phyloP scores from a whole-genome alignment of 2,329 filamentous ascomycete genomes.

The Aspergillus candidus region DNA sequence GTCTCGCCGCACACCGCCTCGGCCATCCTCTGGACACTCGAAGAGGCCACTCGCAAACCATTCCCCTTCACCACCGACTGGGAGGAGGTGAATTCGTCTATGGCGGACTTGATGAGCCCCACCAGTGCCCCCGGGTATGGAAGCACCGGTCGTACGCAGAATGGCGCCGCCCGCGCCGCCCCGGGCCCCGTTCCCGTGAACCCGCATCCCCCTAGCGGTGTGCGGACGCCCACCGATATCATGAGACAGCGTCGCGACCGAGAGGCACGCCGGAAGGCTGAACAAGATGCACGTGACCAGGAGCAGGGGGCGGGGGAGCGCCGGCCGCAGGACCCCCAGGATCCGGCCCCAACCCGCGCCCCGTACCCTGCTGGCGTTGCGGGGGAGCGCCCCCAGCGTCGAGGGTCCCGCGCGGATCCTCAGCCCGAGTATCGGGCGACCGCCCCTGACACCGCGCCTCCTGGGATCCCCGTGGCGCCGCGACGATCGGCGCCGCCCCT shows the following conservation, averaged over 20 bases:
- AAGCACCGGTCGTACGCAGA: conserved; percentile 52
- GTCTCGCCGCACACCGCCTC: conserved; percentile 81
- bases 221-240: conserved; percentile 81
- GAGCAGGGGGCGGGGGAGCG: conserved; percentile 49
- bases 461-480: too few species aligned
- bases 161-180: conserved; percentile 51
- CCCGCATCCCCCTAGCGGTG: conserved; percentile 49
- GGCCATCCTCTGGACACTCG: conserved; percentile 85
- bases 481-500: too few species aligned
- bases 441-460: too few species aligned
- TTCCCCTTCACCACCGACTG: conserved; percentile 76
- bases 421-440: conserved; percentile 1
- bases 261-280: conserved; percentile 63
- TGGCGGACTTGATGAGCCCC: conserved; percentile 74
- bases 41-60: conserved; percentile 80
- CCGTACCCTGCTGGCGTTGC: conserved; percentile 43
- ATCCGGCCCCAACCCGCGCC: conserved; percentile 23
- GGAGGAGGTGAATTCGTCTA: conserved; percentile 81
- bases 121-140: conserved; percentile 39
- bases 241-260: conserved; percentile 80
- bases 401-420: conserved; percentile 7
- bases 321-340: conserved; percentile 35
- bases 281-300: conserved; percentile 56
- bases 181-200: conserved; percentile 50
- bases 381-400: conserved; percentile 19